Evolutionary conservation across 805 yeast genomes (phyloP), one percentile per base, ranked within the genome.

Genomic region (Candida boleticola): DNA sequence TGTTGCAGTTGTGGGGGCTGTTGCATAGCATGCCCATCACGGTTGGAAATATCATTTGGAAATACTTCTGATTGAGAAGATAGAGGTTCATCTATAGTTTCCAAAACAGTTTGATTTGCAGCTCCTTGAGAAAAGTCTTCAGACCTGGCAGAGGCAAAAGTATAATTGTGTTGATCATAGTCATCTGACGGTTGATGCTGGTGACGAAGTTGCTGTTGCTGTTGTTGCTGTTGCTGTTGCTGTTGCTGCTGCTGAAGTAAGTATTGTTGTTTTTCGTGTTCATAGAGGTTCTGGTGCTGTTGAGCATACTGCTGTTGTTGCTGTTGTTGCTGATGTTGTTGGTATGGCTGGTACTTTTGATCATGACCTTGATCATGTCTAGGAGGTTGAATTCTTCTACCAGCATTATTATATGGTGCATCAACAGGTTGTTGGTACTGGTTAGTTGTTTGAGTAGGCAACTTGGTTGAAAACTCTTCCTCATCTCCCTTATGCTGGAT

Each of bases 361-460:
- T 45, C 40, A 14, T 51, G 53, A 30, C 44, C 40, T 35, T 47
- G 47, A 29, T 48, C 50, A 36, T 37, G n/a, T 37, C 37, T 42
- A 17, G 53, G 58, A 13, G 60, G 60, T 9, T 57, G 54, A 21
- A 58, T 54, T 36, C 57, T 53, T 36, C 53, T 47, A 20, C 48
- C 46, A 17, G 53, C 44, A 26, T 45, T 50, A 4, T 45, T 36
- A 37, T 52, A 55, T 17, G 64, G 64, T 11, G 57, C 50, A 19
- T 54, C 63, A 16, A 58, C 47, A 17, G 63, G 62, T 33, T 50
- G 52, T 31, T 31, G 35, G 35, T 14, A 17, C 13, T 31, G 35
- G 21, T 61, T 56, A 1, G 57, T 38, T 13, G 55, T 52, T 22
- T 57, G 55, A 1, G 72, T 65, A 17, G 71, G 70, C 26, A 65